Base-by-base conservation (phyloP, 768 basidiomycete species). In the Lanmaoa pseudosensibilis region DNA sequence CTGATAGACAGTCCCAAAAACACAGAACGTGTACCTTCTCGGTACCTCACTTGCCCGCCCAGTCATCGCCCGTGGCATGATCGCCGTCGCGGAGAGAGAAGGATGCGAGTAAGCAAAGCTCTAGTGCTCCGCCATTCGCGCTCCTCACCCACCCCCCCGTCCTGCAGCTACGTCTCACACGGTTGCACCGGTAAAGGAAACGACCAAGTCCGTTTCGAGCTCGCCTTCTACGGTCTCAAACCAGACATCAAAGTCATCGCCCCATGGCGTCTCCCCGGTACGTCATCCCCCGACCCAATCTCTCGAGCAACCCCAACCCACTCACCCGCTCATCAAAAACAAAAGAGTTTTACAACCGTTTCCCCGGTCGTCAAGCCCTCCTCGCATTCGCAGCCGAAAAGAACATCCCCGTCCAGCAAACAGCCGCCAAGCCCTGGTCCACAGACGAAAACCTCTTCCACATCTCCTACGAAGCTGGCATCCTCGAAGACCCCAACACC, bases 121-220 rank as follows among this genome's bases (percentile, higher is more conserved):
- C 2, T 18, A 23, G 3, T 18, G 0, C 27, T 0, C 46, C 30
- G 23, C 46, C 15, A 19, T 36, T 12, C 16, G n/a, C 34, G 27
- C n/a, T 40, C 48, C 19, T 55, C 25, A 51, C 39, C 36, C 25
- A 36, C 4, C 49, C 12, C 32, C 49, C 7, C 27, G 19, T 40
- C 21, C 25, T 36, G 15, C 46, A 96, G 94, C 73, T 99, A 83
- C 70, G 96, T 98, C 59, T 86, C 96, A 25, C 97, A 98, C 75
- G 97, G 97, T 25, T 99, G 97, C 82, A 99, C 97, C 49, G 97
- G 97, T 51, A 99, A 99, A 80, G 97, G 97, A 51, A 99, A 99
- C 74, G 97, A 99, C 74, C 97, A 99, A 76, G 97, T 99, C 66
- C 92, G 97, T 58, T 99, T 98, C 74, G 97, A 99, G 71, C 87